These are phyloP conservation scores for Rhododendron molle DNA, from an alignment of 148 eudicot species.

Conservation along the genomic window DNA sequence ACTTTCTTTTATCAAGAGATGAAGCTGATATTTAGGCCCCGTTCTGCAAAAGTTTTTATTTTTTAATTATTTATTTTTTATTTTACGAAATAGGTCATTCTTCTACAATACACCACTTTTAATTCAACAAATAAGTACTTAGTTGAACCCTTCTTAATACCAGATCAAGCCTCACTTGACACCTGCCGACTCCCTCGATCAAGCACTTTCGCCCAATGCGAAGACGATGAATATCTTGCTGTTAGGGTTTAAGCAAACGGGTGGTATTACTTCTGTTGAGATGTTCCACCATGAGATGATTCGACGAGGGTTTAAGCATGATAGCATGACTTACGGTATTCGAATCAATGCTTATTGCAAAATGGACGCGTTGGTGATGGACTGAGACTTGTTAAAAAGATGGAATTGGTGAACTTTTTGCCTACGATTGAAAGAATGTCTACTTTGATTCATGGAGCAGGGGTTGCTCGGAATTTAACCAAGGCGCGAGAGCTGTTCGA, in stretches of 20 bases:
- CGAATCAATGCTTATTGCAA: slow-evolving; percentile 86
- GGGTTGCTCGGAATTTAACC: slow-evolving; percentile 50
- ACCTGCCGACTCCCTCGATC: slow-evolving; percentile 12
- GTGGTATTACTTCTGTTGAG: slow-evolving; percentile 71
- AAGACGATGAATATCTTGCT: slow-evolving; percentile 91
- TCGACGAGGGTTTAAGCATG: slow-evolving; percentile 74
- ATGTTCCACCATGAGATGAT: slow-evolving; percentile 84
- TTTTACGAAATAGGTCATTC: no score
- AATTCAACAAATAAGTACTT: no score
- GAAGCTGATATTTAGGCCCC: no score
- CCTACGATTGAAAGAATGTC: slow-evolving; percentile 70
- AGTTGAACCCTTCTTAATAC: no score
- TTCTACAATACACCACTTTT: no score
- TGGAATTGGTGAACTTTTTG: slow-evolving; percentile 47
- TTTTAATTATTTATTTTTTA: no score
- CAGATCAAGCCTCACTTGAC: no score
- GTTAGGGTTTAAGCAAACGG: slow-evolving; percentile 81
- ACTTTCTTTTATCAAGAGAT: no score
- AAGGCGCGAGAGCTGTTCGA: slow-evolving; percentile 64
- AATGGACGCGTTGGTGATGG: slow-evolving; percentile 56
- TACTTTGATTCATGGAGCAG: slow-evolving; percentile 87
- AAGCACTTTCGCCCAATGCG: slow-evolving; percentile 36
- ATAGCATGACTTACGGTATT: slow-evolving; percentile 61
- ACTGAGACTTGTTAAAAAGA: slow-evolving; percentile 62
- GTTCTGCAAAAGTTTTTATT: no score